phyloP scores from a whole-genome alignment of 75 land plant genomes.

The Picea glauca region DNA sequence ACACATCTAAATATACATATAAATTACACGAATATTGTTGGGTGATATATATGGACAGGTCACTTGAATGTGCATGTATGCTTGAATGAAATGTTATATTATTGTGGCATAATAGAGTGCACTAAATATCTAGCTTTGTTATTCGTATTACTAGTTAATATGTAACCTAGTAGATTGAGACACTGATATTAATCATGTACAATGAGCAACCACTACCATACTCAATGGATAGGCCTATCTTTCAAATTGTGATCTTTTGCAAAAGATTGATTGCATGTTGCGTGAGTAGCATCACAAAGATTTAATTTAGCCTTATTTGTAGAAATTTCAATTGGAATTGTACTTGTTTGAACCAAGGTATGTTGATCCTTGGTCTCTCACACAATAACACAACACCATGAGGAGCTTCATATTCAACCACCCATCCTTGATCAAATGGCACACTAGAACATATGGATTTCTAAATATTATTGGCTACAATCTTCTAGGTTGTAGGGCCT shows the following conservation, averaged over 20 bases:
- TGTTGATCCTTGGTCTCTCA: too few relatives aligned
- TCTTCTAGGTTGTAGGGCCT: conserved; percentile 72
- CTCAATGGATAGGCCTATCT: not conserved
- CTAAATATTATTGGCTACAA: conserved; percentile 64
- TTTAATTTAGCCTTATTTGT: too few relatives aligned
- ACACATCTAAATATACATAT: too few relatives aligned
- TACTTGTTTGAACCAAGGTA: too few relatives aligned
- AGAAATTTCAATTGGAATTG: too few relatives aligned
- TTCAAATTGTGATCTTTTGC: not conserved
- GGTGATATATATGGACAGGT: too few relatives aligned
- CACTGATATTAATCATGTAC: not conserved
- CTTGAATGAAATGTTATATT: too few relatives aligned
- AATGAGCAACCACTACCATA: not conserved
- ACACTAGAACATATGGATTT: conserved; percentile 50
- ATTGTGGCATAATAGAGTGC: too few relatives aligned
- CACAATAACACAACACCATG: not conserved
- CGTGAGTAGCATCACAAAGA: not conserved
- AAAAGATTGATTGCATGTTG: not conserved
- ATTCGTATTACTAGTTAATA: not conserved
- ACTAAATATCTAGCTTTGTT: too few relatives aligned
- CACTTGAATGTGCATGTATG: too few relatives aligned
- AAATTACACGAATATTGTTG: too few relatives aligned
- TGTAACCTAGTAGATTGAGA: not conserved
- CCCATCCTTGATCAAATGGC: conserved; percentile 94
- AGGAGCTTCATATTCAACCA: conserved; percentile 64